These are phyloP conservation scores for Picea glauca DNA, from an alignment of 75 land plant species.

Conservation along the genomic window DNA sequence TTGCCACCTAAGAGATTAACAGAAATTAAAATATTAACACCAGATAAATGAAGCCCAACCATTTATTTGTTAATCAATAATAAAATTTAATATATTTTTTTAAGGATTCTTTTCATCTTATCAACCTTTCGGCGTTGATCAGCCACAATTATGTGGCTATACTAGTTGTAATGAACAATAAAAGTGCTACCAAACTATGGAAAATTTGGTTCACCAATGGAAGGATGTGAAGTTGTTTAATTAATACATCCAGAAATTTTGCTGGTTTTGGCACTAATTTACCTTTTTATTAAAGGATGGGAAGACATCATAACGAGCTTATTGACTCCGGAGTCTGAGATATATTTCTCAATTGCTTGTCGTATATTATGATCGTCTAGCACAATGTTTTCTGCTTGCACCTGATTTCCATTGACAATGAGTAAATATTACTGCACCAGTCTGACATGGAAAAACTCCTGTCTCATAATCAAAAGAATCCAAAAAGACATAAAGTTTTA, in stretches of 20 bases:
- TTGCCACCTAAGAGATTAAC: no score
- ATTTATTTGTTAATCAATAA: no score
- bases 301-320: slow-evolving; percentile 38
- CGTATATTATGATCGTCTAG: slow-evolving; percentile 55
- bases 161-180: not conserved
- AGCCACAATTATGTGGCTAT: no score
- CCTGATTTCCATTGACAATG: not conserved
- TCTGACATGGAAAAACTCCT: not conserved
- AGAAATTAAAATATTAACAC: no score
- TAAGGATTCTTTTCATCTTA: no score
- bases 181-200: no score
- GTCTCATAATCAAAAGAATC: not conserved
- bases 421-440: not conserved
- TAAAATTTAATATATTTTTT: no score
- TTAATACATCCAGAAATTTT: not conserved
- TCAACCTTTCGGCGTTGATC: no score
- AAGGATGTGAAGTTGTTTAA: no score
- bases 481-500: not conserved
- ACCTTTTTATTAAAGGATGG: slow-evolving; percentile 36
- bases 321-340: slow-evolving; percentile 19
- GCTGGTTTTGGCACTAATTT: not conserved
- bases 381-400: slow-evolving; percentile 41
- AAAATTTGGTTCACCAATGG: no score
- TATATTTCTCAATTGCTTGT: slow-evolving; percentile 33
- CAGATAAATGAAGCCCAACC: no score